Conservation (phyloP, 2,329 filamentous ascomycete species). For the Ceratocystis alfenasii region DNA sequence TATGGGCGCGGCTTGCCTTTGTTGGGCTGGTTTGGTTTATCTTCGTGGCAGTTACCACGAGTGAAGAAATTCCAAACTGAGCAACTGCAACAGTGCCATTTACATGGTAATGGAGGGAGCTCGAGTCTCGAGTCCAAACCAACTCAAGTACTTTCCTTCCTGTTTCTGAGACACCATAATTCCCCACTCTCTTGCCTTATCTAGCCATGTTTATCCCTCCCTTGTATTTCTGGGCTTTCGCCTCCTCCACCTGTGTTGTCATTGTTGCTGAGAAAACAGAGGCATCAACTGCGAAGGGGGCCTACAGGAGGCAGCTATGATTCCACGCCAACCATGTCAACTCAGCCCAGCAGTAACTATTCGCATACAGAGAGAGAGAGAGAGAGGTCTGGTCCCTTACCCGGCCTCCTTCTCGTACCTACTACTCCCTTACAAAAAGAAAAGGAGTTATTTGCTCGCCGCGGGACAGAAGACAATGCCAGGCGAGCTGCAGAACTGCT, state of each 20-base stretch:
- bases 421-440: neutral
- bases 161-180: neutral
- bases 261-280: too few species aligned
- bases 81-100: slow-evolving; percentile 5
- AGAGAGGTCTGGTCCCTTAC: too few species aligned
- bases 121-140: neutral
- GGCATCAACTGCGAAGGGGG: too few species aligned
- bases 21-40: too few species aligned
- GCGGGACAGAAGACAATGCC: neutral
- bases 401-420: too few species aligned
- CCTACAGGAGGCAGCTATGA: too few species aligned
- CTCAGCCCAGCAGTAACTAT: too few species aligned
- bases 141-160: neutral
- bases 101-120: neutral
- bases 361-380: too few species aligned
- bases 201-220: neutral
- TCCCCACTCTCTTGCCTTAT: neutral
- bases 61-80: neutral
- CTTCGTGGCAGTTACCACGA: neutral
- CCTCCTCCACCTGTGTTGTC: neutral
- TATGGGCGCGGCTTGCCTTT: too few species aligned
- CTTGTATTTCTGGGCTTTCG: neutral
- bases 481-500: neutral
- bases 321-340: too few species aligned
- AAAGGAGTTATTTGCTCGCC: neutral